Base-by-base conservation (phyloP, 345 rosid species). In the Lepidium sativum region DNA sequence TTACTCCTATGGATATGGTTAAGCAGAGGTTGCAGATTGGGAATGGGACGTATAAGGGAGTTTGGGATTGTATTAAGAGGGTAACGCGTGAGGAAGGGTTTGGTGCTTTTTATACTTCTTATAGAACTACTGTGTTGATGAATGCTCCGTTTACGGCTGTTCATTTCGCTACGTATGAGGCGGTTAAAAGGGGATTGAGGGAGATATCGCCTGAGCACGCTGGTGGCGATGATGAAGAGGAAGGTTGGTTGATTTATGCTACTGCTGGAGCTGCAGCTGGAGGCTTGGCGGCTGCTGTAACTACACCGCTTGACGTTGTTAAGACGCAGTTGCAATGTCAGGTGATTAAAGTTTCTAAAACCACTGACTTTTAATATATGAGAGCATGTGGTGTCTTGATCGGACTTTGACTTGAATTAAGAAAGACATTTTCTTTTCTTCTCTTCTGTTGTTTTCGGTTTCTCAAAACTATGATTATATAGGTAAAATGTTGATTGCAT, bases 241-340 rank as follows among this genome's bases (percentile, higher is more conserved):
- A 72, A 72, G 80, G 87, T 49, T 78, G 80, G 84, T 68, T 81
- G 65, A 80, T 88, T 56, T 91, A 91, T 41, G 99, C 97, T 60
- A 95, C 99, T 21, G 99, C 97, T 4, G 99, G 99, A 39, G 96
- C 99, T 11, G 94, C 84, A 0, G 99, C 99, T 5, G 99, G 99
- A 17, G 98, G 78, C 45, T 43, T 61, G 58, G 73, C 85, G 0
- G 83, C 88, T 61, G 83, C 75, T 13, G 63, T 79, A 0, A 81
- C 88, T 10, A 61, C 68, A 17, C 82, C 68, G 5, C 78, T 57
- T 38, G 80, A 79, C 17, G 80, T 77, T 60, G 83, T 83, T 13
- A 83, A 74, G 73, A 84, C 80, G 34, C 92, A 72, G 41, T 81
- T 95, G 87, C 99, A 95, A 64, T 95, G 99, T 77, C 99, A 95